These are phyloP conservation scores for Paecilomyces fulvus DNA, from an alignment of 2,329 filamentous ascomycete species.

Conservation along the genomic window DNA sequence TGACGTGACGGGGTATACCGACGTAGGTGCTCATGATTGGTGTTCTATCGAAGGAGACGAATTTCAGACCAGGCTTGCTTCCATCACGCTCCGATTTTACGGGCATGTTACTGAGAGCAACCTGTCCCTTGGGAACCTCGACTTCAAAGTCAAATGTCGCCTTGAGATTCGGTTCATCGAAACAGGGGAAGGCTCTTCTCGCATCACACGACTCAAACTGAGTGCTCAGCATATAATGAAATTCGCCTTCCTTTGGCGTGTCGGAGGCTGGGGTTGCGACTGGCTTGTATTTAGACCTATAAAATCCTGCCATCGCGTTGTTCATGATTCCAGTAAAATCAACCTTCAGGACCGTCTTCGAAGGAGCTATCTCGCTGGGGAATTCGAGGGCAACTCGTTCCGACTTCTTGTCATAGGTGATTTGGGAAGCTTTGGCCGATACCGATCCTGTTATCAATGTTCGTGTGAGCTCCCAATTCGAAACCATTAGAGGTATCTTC, in stretches of 20 bases:
- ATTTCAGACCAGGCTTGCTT: slow-evolving; percentile 55
- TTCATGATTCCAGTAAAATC: slow-evolving; percentile 77
- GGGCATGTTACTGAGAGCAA: slow-evolving; percentile 93
- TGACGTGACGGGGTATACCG: slow-evolving; percentile 11
- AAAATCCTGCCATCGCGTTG: slow-evolving; percentile 88
- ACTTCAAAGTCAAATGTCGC: slow-evolving; percentile 91
- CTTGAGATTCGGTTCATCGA: slow-evolving; percentile 96
- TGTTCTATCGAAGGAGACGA: slow-evolving; percentile 71
- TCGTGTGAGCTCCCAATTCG: background rate
- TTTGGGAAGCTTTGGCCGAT: slow-evolving; percentile 49
- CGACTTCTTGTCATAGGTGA: slow-evolving; percentile 72
- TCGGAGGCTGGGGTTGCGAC: slow-evolving; percentile 61
- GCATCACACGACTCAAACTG: slow-evolving; percentile 98
- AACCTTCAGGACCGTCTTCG: slow-evolving; percentile 61
- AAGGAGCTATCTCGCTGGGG: slow-evolving; percentile 58
- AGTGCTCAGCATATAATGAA: slow-evolving; percentile 75
- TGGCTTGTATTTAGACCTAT: slow-evolving; percentile 88
- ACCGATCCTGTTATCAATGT: slow-evolving; percentile 14
- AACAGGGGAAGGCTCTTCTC: slow-evolving; percentile 90
- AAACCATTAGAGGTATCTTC: background rate
- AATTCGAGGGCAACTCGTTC: slow-evolving; percentile 79
- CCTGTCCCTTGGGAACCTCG: slow-evolving; percentile 79
- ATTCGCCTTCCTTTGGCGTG: slow-evolving; percentile 62
- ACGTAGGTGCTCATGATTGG: slow-evolving; percentile 84
- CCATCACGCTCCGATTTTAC: slow-evolving; percentile 64